Conservation (phyloP, 108 stramenopile genomes). For the Phaeodactylum tricornutum region DNA sequence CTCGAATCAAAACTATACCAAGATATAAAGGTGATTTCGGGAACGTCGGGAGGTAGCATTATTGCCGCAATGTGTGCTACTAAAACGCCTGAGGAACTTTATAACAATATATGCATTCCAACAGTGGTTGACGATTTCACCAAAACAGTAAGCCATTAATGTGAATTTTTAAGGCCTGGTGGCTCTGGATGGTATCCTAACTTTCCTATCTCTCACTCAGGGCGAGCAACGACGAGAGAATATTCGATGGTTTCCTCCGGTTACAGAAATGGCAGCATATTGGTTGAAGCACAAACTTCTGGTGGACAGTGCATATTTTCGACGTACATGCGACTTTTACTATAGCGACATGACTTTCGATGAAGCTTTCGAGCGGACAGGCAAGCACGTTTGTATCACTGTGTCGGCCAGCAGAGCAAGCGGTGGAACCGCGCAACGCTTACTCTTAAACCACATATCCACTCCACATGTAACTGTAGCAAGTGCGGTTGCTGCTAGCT, state of each 20-base stretch:
- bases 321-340: constrained; percentile 79
- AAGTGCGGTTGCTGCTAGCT: constrained; percentile 82
- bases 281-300: constrained; percentile 73
- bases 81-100: constrained; percentile 65
- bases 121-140: constrained; percentile 78
- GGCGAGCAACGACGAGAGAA: constrained; percentile 75
- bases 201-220: no score
- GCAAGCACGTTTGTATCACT: constrained; percentile 89
- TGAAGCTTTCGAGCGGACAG: constrained; percentile 85
- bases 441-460: constrained; percentile 86
- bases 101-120: constrained; percentile 61
- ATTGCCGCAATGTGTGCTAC: constrained; percentile 87
- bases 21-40: constrained; percentile 77
- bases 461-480: constrained; percentile 88
- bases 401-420: constrained; percentile 77
- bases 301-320: constrained; percentile 63
- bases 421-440: constrained; percentile 68
- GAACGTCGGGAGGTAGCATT: constrained; percentile 85
- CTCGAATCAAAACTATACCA: constrained; percentile 70
- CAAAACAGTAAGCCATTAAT: no score
- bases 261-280: constrained; percentile 61
- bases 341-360: constrained; percentile 80
- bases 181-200: no score
- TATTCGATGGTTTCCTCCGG: constrained; percentile 81
- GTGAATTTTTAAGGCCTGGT: no score